phyloP scores from a whole-genome alignment of 2,329 filamentous ascomycete genomes.

The Fonsecaea nubica region DNA sequence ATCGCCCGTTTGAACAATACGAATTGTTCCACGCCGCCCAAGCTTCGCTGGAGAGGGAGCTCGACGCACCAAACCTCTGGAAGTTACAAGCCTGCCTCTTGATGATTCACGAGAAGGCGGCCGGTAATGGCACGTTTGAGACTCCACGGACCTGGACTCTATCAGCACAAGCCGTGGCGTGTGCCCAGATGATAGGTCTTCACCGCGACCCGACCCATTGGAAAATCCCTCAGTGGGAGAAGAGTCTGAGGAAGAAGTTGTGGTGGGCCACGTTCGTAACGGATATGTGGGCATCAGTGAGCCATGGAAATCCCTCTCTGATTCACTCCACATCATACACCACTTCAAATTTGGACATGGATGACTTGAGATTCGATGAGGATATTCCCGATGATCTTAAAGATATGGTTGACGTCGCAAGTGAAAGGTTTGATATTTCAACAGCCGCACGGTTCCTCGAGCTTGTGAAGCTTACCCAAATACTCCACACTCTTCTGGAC shows the following conservation, averaged over 20 bases:
- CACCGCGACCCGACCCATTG: constrained; percentile 54
- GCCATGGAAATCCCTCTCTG: constrained; percentile 57
- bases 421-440: constrained; percentile 45
- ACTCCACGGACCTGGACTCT: constrained; percentile 56
- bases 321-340: constrained; percentile 52
- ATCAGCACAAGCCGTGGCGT: constrained; percentile 53
- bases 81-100: constrained; percentile 57
- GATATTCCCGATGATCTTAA: constrained; percentile 48
- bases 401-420: constrained; percentile 47
- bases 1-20: constrained; percentile 50
- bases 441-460: constrained; percentile 50
- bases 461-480: constrained; percentile 33
- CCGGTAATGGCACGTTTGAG: constrained; percentile 56
- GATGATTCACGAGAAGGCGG: constrained; percentile 55
- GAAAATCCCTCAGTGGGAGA: constrained; percentile 53
- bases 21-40: constrained; percentile 54
- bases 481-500: constrained; percentile 32
- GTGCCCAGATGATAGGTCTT: constrained; percentile 56
- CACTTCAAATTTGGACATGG: constrained; percentile 49
- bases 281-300: constrained; percentile 56
- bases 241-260: constrained; percentile 50
- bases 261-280: constrained; percentile 56
- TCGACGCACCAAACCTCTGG: constrained; percentile 56
- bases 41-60: constrained; percentile 53
- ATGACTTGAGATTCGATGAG: constrained; percentile 55